Evolutionary conservation across 176 grass and related monocot genomes (phyloP).

Genomic region (Bolboschoenus planiculmis): DNA sequence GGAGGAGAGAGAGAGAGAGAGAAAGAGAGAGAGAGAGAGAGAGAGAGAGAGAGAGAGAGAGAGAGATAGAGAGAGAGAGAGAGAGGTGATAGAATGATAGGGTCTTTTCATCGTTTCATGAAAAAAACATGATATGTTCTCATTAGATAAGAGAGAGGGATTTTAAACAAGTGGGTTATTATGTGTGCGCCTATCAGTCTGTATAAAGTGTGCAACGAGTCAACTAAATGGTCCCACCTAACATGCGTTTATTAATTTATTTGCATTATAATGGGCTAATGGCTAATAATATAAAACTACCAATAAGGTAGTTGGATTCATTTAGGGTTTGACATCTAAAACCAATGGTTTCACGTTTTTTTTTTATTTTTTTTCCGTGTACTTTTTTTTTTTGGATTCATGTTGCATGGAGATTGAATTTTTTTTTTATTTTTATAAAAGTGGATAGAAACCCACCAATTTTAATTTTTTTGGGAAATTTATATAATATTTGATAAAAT

Average conservation of each 20-base stretch:
- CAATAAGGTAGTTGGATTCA: not conserved
- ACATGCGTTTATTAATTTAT: not conserved
- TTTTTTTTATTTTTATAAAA: no score
- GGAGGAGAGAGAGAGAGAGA: not conserved
- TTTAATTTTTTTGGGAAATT: no score
- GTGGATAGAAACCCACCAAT: no score
- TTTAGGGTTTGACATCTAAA: not conserved
- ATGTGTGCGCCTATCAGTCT: not conserved
- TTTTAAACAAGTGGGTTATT: not conserved
- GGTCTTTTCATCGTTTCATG: not conserved
- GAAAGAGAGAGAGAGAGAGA: not conserved
- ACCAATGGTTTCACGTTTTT: no score
- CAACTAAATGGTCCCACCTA: not conserved
- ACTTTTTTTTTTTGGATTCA: no score
- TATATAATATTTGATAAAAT: no score
- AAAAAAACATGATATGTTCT: not conserved
- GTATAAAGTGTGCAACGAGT: not conserved
- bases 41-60: not conserved
- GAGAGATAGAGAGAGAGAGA: not conserved
- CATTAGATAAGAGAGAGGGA: not conserved
- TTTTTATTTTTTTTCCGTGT: no score
- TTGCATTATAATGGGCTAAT: not conserved
- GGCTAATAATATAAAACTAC: not conserved
- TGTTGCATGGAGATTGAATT: no score
- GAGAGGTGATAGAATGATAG: not conserved